Base-by-base conservation (phyloP, 2,329 filamentous ascomycete genomes). In the Colletotrichum sojae region DNA sequence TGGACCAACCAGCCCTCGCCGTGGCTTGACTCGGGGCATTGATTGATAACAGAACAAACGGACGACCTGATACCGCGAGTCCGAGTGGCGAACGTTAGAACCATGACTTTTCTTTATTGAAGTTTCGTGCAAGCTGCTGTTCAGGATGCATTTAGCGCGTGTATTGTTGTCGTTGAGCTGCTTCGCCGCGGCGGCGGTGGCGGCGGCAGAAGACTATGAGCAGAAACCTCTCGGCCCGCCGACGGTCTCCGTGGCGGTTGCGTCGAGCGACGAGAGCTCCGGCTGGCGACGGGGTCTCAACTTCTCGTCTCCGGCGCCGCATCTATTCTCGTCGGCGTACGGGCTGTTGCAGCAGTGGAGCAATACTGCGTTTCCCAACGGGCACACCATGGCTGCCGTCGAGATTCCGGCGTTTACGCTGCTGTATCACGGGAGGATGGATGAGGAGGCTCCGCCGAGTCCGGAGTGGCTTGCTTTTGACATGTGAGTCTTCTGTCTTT, bases 401-500 rank as follows among this genome's bases (percentile, higher is more conserved):
- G 79, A 82, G 45, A 79, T 87, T 4, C 80, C 83, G 5, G 77
- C 82, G 13, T 83, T 81, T 68, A 86, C 84, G 10, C 78, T 83
- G 63, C 75, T 87, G 45, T 86, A 86, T 75, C 85, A 87, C 73
- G 85, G 84, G 13, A 76, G 84, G 49, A 76, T 75, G 70, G 83
- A 84, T 68, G 75, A 63, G 12, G 74, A 81, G 5, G 69, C 79
- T 4, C 81, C 84, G 4, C 81, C 83, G 16, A 84, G 80, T 63
- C 84, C 84, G 13, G 85, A 87, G 75, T 87, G 84, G 84, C 76
- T 87, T 22, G 83, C 84, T 6, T 83, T 87, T 71, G 85, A 87
- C 73, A 76, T 84, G 73, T 78, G 73, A 73, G 76, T 74, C 31
- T 49, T 22, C 31, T 10, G 31, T 8, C 31, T 36, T 2, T 36